Base-by-base conservation (phyloP, 1,139 yeast species). In the Sugiyamaella novakii region DNA sequence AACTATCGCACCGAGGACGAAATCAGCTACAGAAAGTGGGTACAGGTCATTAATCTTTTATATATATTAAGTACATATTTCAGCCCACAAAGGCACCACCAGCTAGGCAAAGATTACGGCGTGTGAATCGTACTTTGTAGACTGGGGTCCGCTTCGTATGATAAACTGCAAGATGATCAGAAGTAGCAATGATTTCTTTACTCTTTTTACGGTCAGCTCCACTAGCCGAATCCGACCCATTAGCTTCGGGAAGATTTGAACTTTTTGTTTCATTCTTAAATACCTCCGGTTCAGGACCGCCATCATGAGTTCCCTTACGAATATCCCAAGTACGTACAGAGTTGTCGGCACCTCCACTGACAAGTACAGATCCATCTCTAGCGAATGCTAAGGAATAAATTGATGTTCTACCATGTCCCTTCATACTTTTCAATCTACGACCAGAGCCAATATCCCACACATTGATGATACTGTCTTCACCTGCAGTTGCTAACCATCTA, bases 361-460 rank as follows among this genome's bases (percentile, higher is more conserved):
- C 92, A 49, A 94, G 75, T 0, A 89, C 88, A 18, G 86, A 81
- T 17, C 98, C 97, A 63, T 91, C 98, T 59, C 80, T 79, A 31
- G 94, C 85, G 67, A 88, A 92, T 3, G 87, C 79, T 54, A 94
- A 73, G 8, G 97, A 87, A 67, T 91, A 86, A 43, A 94, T 84
- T 3, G 95, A 82, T 27, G 87, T 80, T 59, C 87, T 75, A 29
- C 97, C 98, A 64, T 94, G 98, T 0, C 98, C 98, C 55, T 87
- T 79, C 83, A 81, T 78, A 29, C 65, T 57, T 68, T 91, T 91
- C 56, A 92, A 73, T 49, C 91, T 74, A 56, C 95, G 77, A 12
- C 98, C 98, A 2, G 92, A 79, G 1, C 97, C 96, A 47, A 87
- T 82, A 70, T 94, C 98, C 96, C 98, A 94, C 38, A 94, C 77